Base-by-base conservation (phyloP, 1,284 basidiomycete species). In the Apiotrichum veenhuisii region DNA sequence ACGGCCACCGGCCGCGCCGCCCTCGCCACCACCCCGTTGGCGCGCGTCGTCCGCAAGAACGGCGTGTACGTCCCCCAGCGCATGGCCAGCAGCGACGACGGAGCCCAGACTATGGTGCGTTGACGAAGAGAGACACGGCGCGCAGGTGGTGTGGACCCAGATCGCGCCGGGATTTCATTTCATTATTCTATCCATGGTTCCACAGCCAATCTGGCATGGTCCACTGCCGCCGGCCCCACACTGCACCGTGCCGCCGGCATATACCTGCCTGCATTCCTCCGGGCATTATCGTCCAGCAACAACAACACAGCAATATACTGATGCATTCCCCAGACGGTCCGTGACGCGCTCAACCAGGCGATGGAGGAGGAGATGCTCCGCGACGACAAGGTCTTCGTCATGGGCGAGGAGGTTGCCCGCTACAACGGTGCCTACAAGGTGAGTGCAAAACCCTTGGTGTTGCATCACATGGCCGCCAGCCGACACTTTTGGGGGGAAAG, bases 381-480 rank as follows among this genome's bases (percentile, higher is more conserved):
- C 50, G 96, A 99, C 79, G 89, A 95, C 76, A 88, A 82, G 40
- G 96, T 99, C 51, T 98, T 96, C 78, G 80, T 99, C 74, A 80
- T 99, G 69, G 96, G 96, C 65, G 96, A 99, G 80, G 96, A 99
- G 79, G 96, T 99, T 55, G 95, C 96, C 53, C 87, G 92, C 65
- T 99, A 98, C 82, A 98, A 98, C 76, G 95, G 95, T 80, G 95
- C 95, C 66, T 98, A 98, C 87, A 98, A 98, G 86, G 92, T 91
- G 62, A 23, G 36, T 52, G 11, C 25, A n/a, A 4, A 20, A 22
- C 7, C 5, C 17, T 46, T 34, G 17, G 4, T 5, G 40, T 12
- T 20, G 14, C 34, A 49, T 40, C 22, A 50, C 22, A 52, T 53
- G 18, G 18, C 11, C 36, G 9, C 7, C 7, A 30, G 18, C 11